Evolutionary conservation across 2,329 filamentous ascomycete genomes (phyloP).

Genomic region (Diaporthe sp.): DNA sequence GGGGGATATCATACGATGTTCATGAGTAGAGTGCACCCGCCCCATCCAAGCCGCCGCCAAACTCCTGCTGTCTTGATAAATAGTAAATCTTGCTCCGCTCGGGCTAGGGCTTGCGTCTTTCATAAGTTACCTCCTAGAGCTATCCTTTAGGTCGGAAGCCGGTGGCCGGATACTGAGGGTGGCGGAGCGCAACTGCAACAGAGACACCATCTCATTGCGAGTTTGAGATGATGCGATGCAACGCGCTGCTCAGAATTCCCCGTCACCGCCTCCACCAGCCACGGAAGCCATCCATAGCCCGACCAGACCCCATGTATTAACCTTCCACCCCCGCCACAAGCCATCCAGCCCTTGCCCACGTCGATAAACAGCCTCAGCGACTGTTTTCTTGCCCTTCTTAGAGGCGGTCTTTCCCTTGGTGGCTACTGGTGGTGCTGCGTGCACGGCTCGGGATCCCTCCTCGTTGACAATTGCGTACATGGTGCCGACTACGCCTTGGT

Average conservation of each 20-base stretch:
- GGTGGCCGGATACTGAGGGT: neutral
- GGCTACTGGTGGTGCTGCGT: slow-evolving; percentile 51
- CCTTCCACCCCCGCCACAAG: slow-evolving; percentile 81
- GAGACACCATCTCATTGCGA: neutral
- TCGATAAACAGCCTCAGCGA: slow-evolving; percentile 60
- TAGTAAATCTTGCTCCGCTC: neutral
- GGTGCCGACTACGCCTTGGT: slow-evolving; percentile 89
- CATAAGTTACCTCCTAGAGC: neutral
- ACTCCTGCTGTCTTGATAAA: slow-evolving; percentile 29
- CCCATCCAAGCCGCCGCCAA: slow-evolving; percentile 11
- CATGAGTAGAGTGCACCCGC: slow-evolving; percentile 43
- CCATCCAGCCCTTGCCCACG: slow-evolving; percentile 79
- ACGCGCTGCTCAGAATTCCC: slow-evolving; percentile 63
- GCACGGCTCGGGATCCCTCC: slow-evolving; percentile 76
- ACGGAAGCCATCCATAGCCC: slow-evolving; percentile 80
- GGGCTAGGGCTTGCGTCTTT: neutral
- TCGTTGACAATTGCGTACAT: slow-evolving; percentile 89
- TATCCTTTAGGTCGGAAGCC: too few relatives aligned
- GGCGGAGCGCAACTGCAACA: neutral
- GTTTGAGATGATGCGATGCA: neutral
- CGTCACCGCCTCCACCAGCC: slow-evolving; percentile 72
- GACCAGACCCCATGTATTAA: slow-evolving; percentile 83
- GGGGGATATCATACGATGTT: slow-evolving; percentile 45
- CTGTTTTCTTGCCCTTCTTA: slow-evolving; percentile 52
- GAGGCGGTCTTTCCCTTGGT: slow-evolving; percentile 48